Base-by-base conservation (phyloP, 192 early-diverging fungal genomes). In the Gigaspora rosea region DNA sequence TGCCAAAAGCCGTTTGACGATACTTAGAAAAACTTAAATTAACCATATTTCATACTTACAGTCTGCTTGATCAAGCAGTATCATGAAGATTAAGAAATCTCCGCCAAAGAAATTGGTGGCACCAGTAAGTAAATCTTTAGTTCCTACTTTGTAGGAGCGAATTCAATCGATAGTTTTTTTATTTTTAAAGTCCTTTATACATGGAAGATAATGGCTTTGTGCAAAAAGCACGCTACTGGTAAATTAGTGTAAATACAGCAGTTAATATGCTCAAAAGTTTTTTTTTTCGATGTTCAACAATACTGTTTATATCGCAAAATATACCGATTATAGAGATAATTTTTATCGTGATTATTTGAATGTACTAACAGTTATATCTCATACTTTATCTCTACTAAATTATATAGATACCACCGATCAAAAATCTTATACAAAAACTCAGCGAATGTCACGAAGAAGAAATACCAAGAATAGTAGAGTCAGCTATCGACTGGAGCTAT, bases 401-500 rank as follows among this genome's bases (percentile, higher is more conserved):
- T 56, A 18, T 56, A 72, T 82, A 93, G 91, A 81, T 86, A 75
- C 82, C 86, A 52, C 79, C 84, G 16, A 76, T 93, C 51, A 81
- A 82, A 77, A 82, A 73, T 54, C 73, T 89, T 68, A 86, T 88
- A 76, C 82, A 86, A 66, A 80, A 77, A 8, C 81, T 91, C 8
- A 81, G 80, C 46, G 85, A 85, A 36, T 82, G 83, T 75, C 78
- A 79, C 35, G 88, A 89, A 59, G 85, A 80, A 56, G 86, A 88
- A 49, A 88, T 95, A 80, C 80, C 88, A 32, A 78, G 58, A 3
- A 79, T 86, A 61, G 81, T 91, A 20, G 78, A 84, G 66, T 79
- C 83, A 20, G 78, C 85, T 61, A 72, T 78, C 27, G 88, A 90
- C 65, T 96, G 95, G 95, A 82, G 84, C 54, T 94, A 89, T 82